These are phyloP conservation scores for Trichosporon sp. DNA, from an alignment of 1,284 basidiomycete genomes.

Conservation along the genomic window DNA sequence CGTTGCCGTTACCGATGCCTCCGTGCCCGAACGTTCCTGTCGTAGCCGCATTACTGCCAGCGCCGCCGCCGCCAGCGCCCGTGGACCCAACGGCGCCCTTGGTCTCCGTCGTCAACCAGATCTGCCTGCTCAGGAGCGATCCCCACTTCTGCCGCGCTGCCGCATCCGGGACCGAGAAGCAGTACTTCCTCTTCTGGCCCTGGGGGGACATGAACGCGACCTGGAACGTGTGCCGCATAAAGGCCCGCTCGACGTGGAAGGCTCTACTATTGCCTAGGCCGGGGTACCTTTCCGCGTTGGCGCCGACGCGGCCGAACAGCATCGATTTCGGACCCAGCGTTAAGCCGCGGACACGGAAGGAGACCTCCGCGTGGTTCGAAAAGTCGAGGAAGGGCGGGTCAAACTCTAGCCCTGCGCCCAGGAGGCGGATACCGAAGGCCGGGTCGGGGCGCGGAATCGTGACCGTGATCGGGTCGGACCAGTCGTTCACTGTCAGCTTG, in stretches of 20 bases:
- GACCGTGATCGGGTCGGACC: constrained; percentile 77
- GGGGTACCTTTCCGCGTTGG: constrained; percentile 71
- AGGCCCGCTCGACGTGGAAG: constrained; percentile 76
- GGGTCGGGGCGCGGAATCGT: constrained; percentile 75
- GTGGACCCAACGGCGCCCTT: too few species aligned
- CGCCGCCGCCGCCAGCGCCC: too few species aligned
- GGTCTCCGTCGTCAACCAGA: constrained; percentile 63
- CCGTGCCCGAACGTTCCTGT: too few species aligned
- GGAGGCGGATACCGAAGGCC: constrained; percentile 68
- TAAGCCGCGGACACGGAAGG: constrained; percentile 77
- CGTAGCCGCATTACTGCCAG: too few species aligned
- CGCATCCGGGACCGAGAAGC: constrained; percentile 81
- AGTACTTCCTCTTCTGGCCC: constrained; percentile 71
- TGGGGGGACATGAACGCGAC: constrained; percentile 70
- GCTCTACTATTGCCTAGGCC: constrained; percentile 69
- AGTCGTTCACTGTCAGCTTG: constrained; percentile 71
- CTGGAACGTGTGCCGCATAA: constrained; percentile 92
- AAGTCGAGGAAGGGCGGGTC: constrained; percentile 78
- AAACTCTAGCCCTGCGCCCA: constrained; percentile 77
- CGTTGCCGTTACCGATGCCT: too few species aligned
- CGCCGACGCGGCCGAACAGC: constrained; percentile 69
- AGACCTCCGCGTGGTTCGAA: constrained; percentile 64
- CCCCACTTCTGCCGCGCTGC: constrained; percentile 69
- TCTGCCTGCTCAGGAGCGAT: constrained; percentile 62
- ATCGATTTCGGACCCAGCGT: constrained; percentile 74